These are phyloP conservation scores for Pyrenophora seminiperda DNA, from an alignment of 2,329 filamentous ascomycete genomes.

Conservation along the genomic window DNA sequence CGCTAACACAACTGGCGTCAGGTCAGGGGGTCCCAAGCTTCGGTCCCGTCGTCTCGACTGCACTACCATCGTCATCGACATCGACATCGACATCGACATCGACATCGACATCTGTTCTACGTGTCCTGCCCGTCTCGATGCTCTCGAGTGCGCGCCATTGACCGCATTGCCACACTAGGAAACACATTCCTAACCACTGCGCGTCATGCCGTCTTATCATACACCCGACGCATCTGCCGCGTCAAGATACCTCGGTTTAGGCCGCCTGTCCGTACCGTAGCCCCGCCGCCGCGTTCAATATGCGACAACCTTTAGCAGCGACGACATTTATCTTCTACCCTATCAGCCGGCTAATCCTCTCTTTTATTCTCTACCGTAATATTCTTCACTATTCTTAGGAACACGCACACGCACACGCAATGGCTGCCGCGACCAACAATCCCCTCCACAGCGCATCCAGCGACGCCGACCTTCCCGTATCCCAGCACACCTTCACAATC, in stretches of 20 bases:
- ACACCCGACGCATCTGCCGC: background rate
- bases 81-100: too few relatives aligned
- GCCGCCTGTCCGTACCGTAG: too few relatives aligned
- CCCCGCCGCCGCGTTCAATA: constrained; percentile 1
- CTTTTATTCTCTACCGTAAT: too few relatives aligned
- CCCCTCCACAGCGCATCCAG: constrained; percentile 40
- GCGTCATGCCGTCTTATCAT: background rate
- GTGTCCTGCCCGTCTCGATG: background rate
- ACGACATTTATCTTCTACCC: background rate
- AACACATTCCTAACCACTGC: too few relatives aligned
- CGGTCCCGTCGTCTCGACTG: constrained; percentile 25
- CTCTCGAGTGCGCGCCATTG: background rate
- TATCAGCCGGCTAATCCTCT: background rate
- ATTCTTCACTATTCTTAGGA: background rate
- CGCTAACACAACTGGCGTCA: constrained; percentile 23
- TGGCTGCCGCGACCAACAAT: constrained; percentile 42
- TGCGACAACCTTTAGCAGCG: background rate
- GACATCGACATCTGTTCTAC: background rate
- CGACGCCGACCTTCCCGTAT: constrained; percentile 55
- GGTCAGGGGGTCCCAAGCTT: constrained; percentile 4
- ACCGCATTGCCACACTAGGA: too few relatives aligned
- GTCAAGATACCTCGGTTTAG: constrained; percentile 4
- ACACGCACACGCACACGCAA: constrained; percentile 11
- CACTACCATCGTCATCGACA: constrained; percentile 8
- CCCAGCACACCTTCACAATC: constrained; percentile 70